Evolutionary conservation across 108 stramenopile species (phyloP).

Genomic region (Pseudonitzschia delicatissima): DNA sequence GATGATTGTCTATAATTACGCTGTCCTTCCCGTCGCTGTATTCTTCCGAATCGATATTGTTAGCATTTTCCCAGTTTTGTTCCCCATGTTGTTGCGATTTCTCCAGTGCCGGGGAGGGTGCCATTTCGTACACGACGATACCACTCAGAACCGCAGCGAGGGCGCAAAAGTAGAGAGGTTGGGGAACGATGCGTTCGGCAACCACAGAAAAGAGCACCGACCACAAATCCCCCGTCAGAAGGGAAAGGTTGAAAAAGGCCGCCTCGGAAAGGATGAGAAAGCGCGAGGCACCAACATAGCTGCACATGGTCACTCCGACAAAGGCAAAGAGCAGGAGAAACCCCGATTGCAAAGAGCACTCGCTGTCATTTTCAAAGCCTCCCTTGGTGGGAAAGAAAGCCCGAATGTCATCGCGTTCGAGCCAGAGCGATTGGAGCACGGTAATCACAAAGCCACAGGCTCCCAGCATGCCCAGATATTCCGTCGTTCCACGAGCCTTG

Average conservation of each 20-base stretch:
- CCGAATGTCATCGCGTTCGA: conserved; percentile 63
- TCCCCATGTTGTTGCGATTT: not conserved
- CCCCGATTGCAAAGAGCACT: conserved; percentile 33
- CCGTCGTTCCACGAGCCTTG: conserved; percentile 39
- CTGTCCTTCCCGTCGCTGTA: not conserved
- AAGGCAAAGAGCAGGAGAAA: conserved; percentile 49
- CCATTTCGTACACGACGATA: conserved; percentile 88
- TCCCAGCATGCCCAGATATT: conserved; percentile 88
- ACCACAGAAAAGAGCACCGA: conserved; percentile 83
- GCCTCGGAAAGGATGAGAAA: conserved; percentile 79
- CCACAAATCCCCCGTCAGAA: conserved; percentile 94
- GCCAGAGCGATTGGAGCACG: conserved; percentile 49
- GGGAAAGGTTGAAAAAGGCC: conserved; percentile 74
- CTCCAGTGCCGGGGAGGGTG: conserved; percentile 52
- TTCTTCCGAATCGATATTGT: too few species aligned
- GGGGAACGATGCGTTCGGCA: conserved; percentile 69
- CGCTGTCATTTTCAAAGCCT: not conserved
- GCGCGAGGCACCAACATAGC: conserved; percentile 57
- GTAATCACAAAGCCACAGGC: conserved; percentile 75
- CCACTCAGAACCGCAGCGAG: conserved; percentile 79
- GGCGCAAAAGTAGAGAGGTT: conserved; percentile 80
- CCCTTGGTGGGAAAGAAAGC: conserved; percentile 33
- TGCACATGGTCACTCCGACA: conserved; percentile 38
- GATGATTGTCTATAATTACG: not conserved
- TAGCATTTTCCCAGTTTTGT: not conserved